phyloP scores from a whole-genome alignment of 2,329 filamentous ascomycete species.

The Botrytis fabae region DNA sequence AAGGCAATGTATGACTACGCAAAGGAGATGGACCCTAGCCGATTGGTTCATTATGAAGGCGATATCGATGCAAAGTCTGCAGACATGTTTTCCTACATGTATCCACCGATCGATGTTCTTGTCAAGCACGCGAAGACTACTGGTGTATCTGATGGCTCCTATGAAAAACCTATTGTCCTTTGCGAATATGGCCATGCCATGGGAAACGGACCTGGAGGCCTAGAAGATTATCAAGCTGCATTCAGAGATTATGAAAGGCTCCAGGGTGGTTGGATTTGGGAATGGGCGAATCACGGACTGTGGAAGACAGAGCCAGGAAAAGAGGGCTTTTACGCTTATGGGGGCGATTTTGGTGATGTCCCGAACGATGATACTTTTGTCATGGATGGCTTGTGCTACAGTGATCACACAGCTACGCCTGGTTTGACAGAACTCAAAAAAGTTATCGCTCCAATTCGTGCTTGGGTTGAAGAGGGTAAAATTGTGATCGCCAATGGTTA shows the following conservation, averaged over 20 bases:
- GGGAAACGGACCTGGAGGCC: slow-evolving; percentile 71
- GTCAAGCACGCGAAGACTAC: slow-evolving; percentile 41
- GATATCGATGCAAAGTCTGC: slow-evolving; percentile 52
- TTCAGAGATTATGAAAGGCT: slow-evolving; percentile 47
- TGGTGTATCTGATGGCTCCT: slow-evolving; percentile 47
- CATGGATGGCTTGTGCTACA: slow-evolving; percentile 59
- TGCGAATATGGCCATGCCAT: slow-evolving; percentile 65
- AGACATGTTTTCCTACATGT: slow-evolving; percentile 60
- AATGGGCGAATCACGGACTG: slow-evolving; percentile 64
- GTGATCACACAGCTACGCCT: slow-evolving; percentile 56
- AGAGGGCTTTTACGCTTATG: slow-evolving; percentile 55
- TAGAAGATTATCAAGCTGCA: slow-evolving; percentile 66
- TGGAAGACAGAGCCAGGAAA: slow-evolving; percentile 46
- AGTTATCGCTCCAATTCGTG: slow-evolving; percentile 56
- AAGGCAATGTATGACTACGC: slow-evolving; percentile 64
- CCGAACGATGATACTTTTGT: slow-evolving; percentile 63
- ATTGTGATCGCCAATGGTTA: slow-evolving; percentile 49
- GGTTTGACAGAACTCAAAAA: slow-evolving; percentile 59
- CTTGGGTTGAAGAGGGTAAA: slow-evolving; percentile 40
- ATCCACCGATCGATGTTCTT: slow-evolving; percentile 50
- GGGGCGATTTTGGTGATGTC: slow-evolving; percentile 61
- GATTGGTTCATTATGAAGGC: slow-evolving; percentile 58
- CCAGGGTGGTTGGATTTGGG: slow-evolving; percentile 55
- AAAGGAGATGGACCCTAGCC: slow-evolving; percentile 50
- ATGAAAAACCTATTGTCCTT: slow-evolving; percentile 57